These are phyloP conservation scores for Trapa bicornis DNA, from an alignment of 345 rosid genomes.

Conservation along the genomic window DNA sequence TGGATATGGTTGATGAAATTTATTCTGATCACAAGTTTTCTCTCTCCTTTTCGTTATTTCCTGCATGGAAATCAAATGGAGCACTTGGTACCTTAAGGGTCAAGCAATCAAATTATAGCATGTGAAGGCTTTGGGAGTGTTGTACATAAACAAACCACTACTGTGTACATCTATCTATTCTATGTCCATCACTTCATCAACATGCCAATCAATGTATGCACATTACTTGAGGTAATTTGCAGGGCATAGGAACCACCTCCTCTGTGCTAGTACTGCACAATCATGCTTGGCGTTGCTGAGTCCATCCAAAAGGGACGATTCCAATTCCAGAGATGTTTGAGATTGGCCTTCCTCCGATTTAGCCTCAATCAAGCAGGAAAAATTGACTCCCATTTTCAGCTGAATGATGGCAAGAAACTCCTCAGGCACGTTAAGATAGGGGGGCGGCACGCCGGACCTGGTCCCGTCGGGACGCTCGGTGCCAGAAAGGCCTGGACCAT, in stretches of 20 bases:
- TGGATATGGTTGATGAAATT: background rate
- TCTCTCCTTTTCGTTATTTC: background rate
- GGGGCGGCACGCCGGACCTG: too few species aligned
- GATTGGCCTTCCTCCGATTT: conserved; percentile 7
- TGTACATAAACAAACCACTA: background rate
- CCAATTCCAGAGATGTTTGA: conserved; percentile 10
- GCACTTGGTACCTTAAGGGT: background rate
- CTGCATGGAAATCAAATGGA: background rate
- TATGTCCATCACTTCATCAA: background rate
- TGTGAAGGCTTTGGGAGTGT: background rate
- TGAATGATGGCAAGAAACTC: too few species aligned
- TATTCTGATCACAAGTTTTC: background rate
- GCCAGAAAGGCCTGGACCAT: too few species aligned
- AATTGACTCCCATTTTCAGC: too few species aligned
- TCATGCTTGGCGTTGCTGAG: conserved; percentile 5
- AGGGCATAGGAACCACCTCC: conserved; percentile 50
- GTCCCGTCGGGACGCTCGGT: background rate
- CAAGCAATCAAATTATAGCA: background rate
- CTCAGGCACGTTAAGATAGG: too few species aligned
- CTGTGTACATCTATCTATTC: background rate
- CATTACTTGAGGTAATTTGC: background rate
- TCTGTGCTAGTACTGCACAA: conserved; percentile 78
- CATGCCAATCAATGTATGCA: background rate
- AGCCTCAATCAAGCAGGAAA: background rate
- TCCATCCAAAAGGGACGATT: too few species aligned